Conservation (phyloP, 805 yeast species). For the Ogataea nitratoaversa region DNA sequence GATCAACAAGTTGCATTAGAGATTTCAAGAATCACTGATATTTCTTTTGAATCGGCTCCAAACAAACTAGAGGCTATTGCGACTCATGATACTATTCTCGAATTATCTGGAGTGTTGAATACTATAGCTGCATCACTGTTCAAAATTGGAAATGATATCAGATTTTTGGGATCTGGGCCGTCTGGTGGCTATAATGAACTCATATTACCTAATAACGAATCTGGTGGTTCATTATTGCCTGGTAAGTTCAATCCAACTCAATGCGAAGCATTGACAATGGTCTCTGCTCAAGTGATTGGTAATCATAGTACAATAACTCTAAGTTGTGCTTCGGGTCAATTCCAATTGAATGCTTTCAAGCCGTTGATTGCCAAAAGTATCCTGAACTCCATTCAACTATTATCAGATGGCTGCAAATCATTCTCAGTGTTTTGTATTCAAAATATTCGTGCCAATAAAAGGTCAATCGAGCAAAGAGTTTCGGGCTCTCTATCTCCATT, state of each 20-base stretch:
- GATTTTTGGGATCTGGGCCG: slow-evolving; percentile 97
- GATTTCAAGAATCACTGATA: slow-evolving; percentile 80
- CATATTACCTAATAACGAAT: slow-evolving; percentile 92
- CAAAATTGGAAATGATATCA: slow-evolving; percentile 95
- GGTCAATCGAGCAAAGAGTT: slow-evolving; percentile 76
- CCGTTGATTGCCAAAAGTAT: slow-evolving; percentile 90
- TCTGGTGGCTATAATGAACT: slow-evolving; percentile 98
- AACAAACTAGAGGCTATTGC: slow-evolving; percentile 98
- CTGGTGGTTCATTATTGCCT: slow-evolving; percentile 98
- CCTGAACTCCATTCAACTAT: slow-evolving; percentile 78
- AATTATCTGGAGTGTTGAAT: slow-evolving; percentile 94
- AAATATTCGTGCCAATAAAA: slow-evolving; percentile 82
- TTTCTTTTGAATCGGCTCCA: slow-evolving; percentile 88
- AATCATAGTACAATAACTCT: slow-evolving; percentile 90
- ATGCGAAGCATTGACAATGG: slow-evolving; percentile 97
- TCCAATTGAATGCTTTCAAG: slow-evolving; percentile 94
- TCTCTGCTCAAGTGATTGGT: slow-evolving; percentile 94
- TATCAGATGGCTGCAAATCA: slow-evolving; percentile 83
- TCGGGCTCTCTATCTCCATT: slow-evolving; percentile 86
- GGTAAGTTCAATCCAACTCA: slow-evolving; percentile 99
- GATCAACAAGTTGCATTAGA: slow-evolving; percentile 78
- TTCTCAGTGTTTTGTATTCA: slow-evolving; percentile 91
- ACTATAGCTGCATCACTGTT: slow-evolving; percentile 87
- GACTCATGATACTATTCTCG: slow-evolving; percentile 96
- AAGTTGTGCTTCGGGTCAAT: slow-evolving; percentile 98